Evolutionary conservation across 805 yeast genomes (phyloP).

Genomic region (Teunomyces panamensis): DNA sequence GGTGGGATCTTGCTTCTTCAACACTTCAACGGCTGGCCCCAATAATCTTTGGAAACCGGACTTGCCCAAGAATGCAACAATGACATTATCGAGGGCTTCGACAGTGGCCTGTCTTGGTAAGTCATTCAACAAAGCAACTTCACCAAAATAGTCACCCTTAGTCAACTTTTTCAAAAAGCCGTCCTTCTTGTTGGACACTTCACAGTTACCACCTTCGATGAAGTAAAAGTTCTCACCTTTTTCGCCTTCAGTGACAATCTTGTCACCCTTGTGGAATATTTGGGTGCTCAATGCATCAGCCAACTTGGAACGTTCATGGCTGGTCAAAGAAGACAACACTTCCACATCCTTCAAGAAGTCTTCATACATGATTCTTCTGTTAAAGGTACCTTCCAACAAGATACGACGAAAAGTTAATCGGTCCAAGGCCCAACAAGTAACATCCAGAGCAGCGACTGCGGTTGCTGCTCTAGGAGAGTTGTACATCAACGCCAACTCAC

Average conservation of each 20-base stretch:
- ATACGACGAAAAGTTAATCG: slow-evolving; percentile 90
- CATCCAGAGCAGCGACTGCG: slow-evolving; percentile 64
- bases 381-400: slow-evolving; percentile 83
- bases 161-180: slow-evolving; percentile 60
- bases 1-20: slow-evolving; percentile 85
- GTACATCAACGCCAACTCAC: slow-evolving; percentile 96
- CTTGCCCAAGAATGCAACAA: slow-evolving; percentile 90
- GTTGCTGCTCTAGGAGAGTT: slow-evolving; percentile 98
- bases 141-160: slow-evolving; percentile 95
- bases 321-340: slow-evolving; percentile 66
- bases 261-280: slow-evolving; percentile 64
- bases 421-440: slow-evolving; percentile 84
- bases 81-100: slow-evolving; percentile 66
- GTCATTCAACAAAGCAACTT: slow-evolving; percentile 87
- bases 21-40: slow-evolving; percentile 90
- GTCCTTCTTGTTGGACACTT: slow-evolving; percentile 59
- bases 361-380: slow-evolving; percentile 88
- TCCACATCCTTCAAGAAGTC: slow-evolving; percentile 84
- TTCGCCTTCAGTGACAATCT: slow-evolving; percentile 84
- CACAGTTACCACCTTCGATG: slow-evolving; percentile 74
- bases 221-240: slow-evolving; percentile 44
- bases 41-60: slow-evolving; percentile 89
- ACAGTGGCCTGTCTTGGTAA: slow-evolving; percentile 94
- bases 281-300: slow-evolving; percentile 93
- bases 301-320: slow-evolving; percentile 82